Evolutionary conservation across 2,329 filamentous ascomycete species (phyloP).

Genomic region (Scytalidium sp.): DNA sequence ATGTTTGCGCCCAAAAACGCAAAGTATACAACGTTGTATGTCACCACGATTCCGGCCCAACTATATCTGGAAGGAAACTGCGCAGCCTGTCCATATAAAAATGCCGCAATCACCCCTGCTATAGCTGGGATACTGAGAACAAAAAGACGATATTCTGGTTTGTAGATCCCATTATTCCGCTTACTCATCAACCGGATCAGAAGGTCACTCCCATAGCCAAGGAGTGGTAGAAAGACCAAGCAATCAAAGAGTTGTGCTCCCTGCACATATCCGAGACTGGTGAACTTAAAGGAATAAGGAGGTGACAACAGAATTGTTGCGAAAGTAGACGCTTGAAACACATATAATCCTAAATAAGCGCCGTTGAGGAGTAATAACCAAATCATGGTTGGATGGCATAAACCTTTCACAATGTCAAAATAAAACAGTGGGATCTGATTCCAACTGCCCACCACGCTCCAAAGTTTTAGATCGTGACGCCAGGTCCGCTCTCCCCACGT

Average conservation of each 20-base stretch:
- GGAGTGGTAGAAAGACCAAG: neutral
- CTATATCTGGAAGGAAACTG: conserved; percentile 2
- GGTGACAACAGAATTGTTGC: conserved; percentile 15
- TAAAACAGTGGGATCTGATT: neutral
- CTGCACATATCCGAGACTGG: neutral
- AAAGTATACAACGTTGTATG: conserved; percentile 20
- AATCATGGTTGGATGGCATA: conserved; percentile 17
- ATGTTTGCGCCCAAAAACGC: conserved; percentile 24
- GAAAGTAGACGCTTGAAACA: conserved; percentile 21
- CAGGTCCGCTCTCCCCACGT: neutral
- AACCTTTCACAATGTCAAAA: conserved; percentile 9
- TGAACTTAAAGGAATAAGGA: conserved; percentile 7
- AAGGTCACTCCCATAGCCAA: neutral
- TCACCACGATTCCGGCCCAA: conserved; percentile 10
- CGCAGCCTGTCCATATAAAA: conserved; percentile 2
- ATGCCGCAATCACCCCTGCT: neutral
- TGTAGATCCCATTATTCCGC: neutral
- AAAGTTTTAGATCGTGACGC: neutral
- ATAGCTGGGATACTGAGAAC: neutral
- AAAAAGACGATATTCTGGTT: neutral
- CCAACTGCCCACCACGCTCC: neutral
- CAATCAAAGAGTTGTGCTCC: neutral
- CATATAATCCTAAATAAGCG: conserved; percentile 19
- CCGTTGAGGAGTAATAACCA: conserved; percentile 23
- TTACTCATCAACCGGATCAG: neutral